phyloP scores from a whole-genome alignment of 495 filamentous ascomycete species.

The Hapsidospora chrysogenum region DNA sequence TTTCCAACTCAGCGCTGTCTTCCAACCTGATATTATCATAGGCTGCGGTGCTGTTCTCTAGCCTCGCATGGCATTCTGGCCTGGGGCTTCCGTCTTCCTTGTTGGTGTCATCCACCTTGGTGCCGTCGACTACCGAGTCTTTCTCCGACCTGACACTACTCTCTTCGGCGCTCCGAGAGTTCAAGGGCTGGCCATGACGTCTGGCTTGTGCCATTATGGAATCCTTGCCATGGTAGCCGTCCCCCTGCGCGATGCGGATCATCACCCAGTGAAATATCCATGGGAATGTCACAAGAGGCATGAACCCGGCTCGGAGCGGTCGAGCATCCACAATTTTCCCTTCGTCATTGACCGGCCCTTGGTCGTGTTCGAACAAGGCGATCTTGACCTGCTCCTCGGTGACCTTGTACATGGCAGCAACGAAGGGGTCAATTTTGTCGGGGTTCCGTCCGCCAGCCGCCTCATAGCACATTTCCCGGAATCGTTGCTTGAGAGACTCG shows the following conservation, averaged over 20 bases:
- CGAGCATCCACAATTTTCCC: too few relatives aligned
- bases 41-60: too few relatives aligned
- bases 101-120: not conserved
- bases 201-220: too few relatives aligned
- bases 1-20: too few relatives aligned
- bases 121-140: too few relatives aligned
- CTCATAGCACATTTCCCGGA: conserved; percentile 44
- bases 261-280: conserved; percentile 73
- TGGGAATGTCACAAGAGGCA: conserved; percentile 84
- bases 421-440: conserved; percentile 45
- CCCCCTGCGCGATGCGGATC: conserved; percentile 43
- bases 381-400: conserved; percentile 52
- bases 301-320: conserved; percentile 26
- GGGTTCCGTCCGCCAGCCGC: conserved; percentile 45
- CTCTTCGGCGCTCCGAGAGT: too few relatives aligned
- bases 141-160: too few relatives aligned
- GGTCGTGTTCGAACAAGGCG: conserved; percentile 29
- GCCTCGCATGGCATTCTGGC: too few relatives aligned
- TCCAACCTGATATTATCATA: too few relatives aligned
- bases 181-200: too few relatives aligned
- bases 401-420: conserved; percentile 74
- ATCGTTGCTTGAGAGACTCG: conserved; percentile 43
- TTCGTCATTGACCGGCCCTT: conserved; percentile 15
- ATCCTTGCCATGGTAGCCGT: not conserved
- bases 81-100: too few relatives aligned